These are phyloP conservation scores for Tetradesmus obliquus DNA, from an alignment of 139 green algal species.

Conservation along the genomic window DNA sequence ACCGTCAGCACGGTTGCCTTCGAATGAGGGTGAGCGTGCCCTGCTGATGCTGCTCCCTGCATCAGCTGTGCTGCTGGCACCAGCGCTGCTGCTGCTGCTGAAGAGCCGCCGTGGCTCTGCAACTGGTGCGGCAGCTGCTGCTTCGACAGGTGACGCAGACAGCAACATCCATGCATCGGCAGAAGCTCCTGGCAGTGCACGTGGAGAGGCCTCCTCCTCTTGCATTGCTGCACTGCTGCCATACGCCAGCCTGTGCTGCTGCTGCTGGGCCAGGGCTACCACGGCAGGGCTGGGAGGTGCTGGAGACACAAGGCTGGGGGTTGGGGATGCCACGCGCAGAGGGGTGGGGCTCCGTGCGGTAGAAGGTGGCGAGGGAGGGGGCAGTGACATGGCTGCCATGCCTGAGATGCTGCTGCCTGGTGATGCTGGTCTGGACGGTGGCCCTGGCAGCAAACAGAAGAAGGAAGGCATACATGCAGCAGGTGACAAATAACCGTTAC, in stretches of 20 bases:
- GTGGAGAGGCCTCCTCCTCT: not conserved
- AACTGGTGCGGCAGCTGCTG: not conserved
- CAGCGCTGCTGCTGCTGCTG: not conserved
- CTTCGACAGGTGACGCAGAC: not conserved
- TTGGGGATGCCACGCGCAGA: not conserved
- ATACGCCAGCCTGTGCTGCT: not conserved
- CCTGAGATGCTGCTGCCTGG: not conserved
- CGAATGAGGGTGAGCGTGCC: too few species aligned
- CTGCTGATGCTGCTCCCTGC: not conserved
- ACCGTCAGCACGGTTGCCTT: not conserved
- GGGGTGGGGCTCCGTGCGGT: not conserved
- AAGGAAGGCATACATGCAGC: not conserved
- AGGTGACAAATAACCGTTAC: too few species aligned
- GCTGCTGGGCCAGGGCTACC: not conserved
- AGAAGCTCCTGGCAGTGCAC: not conserved
- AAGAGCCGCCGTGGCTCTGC: not conserved
- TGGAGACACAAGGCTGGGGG: not conserved
- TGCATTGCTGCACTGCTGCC: not conserved
- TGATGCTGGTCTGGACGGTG: not conserved
- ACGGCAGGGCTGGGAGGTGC: not conserved
- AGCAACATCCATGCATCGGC: not conserved
- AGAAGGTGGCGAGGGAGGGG: not conserved
- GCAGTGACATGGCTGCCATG: not conserved
- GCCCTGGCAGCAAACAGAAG: not conserved
- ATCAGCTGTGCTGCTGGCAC: not conserved